Base-by-base conservation (phyloP, 352 stramenopile species). In the Phytophthora pseudosyringae region DNA sequence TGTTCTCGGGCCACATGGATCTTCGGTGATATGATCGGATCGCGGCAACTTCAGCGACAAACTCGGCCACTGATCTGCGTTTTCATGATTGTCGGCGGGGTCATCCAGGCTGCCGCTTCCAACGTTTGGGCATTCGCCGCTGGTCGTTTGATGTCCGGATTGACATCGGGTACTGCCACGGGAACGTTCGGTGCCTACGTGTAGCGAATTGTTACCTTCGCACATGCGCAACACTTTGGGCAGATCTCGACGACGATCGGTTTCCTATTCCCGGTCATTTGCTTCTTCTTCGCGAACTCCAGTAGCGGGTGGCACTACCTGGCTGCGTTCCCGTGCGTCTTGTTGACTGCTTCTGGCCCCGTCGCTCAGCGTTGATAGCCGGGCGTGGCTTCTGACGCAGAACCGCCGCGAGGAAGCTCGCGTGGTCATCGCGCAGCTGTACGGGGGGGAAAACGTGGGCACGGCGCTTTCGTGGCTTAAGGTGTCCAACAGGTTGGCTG, bases 61-160 rank as follows among this genome's bases (percentile, higher is more conserved):
- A 13, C 31, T 67, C 16, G 59, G 50, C 12, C 59, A 50, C 13
- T 67, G 32, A 60, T 55, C 16, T 67, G 59, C 41, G 29, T 73
- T 36, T 61, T 82, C 44, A 82, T 82, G 74, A 67, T 73, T 49
- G 54, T 57, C 9, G 67, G 70, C 11, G 71, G 55, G 28, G 39
- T 52, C 25, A 40, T 79, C 18, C 70, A 80, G 44, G 41, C 41
- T 5, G 35, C 39, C 3, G 41, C 67, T 0, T 69, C 43, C 25
- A 59, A 32, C 32, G 32, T 61, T 49, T 61, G 49, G 59, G 50
- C 29, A 33, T 67, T 67, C 26, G 55, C 55, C 26, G 55, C 55
- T 45, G 44, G 43, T 15, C 55, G 55, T 39, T 38, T 64, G 8
- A 35, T 64, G 39, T 33, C 55, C 16, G 55, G 55, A n/a, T 43